phyloP scores from a whole-genome alignment of 306 rosid genomes.

The Luffa aegyptiaca region DNA sequence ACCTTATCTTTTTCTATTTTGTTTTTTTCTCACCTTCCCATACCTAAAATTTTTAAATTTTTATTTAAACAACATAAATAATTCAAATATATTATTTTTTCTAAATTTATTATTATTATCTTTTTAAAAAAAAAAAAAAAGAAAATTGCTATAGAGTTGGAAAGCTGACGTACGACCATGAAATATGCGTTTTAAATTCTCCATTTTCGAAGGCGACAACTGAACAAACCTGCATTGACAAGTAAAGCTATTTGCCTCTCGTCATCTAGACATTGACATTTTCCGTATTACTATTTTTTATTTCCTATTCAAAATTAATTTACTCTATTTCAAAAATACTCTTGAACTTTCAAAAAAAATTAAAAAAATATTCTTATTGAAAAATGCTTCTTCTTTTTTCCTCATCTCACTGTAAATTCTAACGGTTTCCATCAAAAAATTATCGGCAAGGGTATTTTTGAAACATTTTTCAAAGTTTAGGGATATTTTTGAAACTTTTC shows the following conservation, averaged over 20 bases:
- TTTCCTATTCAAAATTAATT: too few relatives aligned
- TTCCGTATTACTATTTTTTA: neutral
- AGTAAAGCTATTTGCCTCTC: neutral
- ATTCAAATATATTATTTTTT: neutral
- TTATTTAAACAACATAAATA: neutral
- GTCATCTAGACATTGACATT: slow-evolving; percentile 1
- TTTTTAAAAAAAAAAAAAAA: too few relatives aligned
- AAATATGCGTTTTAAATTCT: slow-evolving; percentile 7
- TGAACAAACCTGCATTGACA: neutral
- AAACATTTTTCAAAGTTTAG: too few relatives aligned
- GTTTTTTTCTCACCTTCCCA: neutral
- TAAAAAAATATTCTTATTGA: too few relatives aligned
- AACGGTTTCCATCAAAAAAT: too few relatives aligned
- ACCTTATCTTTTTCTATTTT: slow-evolving; percentile 2
- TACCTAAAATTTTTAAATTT: neutral
- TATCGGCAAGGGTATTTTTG: too few relatives aligned
- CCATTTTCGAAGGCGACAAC: slow-evolving; percentile 1
- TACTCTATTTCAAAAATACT: too few relatives aligned
- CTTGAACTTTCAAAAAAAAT: too few relatives aligned
- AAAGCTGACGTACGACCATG: neutral
- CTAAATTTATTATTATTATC: neutral
- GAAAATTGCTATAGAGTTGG: neutral
- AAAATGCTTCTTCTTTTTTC: too few relatives aligned
- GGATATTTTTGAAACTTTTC: too few relatives aligned
- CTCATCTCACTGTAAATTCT: too few relatives aligned